phyloP scores from a whole-genome alignment of 2,329 filamentous ascomycete species.

The Fusarium albidum region DNA sequence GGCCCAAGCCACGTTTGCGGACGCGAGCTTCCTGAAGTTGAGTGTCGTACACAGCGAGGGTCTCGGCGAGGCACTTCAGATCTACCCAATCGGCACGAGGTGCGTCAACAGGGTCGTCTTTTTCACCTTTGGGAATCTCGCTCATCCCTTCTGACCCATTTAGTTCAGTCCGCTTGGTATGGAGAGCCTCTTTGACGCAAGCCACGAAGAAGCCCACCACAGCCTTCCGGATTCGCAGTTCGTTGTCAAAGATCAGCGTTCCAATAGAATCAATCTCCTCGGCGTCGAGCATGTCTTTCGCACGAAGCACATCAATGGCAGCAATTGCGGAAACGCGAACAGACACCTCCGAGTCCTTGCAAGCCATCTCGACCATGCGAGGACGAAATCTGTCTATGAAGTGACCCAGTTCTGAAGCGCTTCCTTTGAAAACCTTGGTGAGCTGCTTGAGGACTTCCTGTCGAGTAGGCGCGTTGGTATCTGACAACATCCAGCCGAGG shows the following conservation, averaged over 20 bases:
- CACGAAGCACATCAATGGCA: constrained; percentile 81
- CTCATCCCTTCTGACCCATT: constrained; percentile 80
- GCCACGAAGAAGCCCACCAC: constrained; percentile 91
- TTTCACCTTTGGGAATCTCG: constrained; percentile 72
- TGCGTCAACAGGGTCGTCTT: constrained; percentile 79
- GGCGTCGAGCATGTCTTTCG: constrained; percentile 87
- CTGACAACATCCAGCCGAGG: constrained; percentile 93
- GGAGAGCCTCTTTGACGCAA: constrained; percentile 83
- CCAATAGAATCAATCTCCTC: constrained; percentile 90
- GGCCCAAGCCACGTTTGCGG: constrained; percentile 55
- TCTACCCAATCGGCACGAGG: constrained; percentile 88
- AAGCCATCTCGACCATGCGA: constrained; percentile 91
- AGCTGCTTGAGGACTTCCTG: constrained; percentile 90
- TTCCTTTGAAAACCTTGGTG: constrained; percentile 78
- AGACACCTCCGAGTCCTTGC: constrained; percentile 79
- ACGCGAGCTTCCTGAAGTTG: constrained; percentile 68
- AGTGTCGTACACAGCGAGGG: constrained; percentile 81
- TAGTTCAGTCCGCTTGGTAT: constrained; percentile 82
- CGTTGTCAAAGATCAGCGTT: constrained; percentile 87
- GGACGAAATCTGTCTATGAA: constrained; percentile 93
- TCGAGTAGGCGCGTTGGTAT: constrained; percentile 76
- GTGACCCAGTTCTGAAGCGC: constrained; percentile 83
- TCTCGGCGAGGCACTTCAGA: constrained; percentile 88
- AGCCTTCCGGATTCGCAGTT: constrained; percentile 84
- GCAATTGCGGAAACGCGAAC: constrained; percentile 84